phyloP scores from a whole-genome alignment of 306 rosid genomes.

The Canavalia gladiata region DNA sequence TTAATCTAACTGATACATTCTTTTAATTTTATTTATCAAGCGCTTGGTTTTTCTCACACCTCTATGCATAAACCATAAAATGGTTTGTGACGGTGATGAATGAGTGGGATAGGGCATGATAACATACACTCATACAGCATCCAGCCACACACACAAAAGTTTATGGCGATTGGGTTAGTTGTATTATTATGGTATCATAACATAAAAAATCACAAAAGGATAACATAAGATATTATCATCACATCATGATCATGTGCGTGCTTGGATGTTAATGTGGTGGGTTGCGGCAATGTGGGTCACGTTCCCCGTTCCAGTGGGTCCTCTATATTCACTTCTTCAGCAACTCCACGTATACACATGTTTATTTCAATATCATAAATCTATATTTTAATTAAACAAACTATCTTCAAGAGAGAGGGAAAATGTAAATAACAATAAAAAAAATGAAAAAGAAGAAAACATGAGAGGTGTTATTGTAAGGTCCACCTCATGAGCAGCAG shows the following conservation, averaged over 20 bases:
- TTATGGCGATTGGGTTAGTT: constrained; percentile 31
- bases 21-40: no score
- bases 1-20: not conserved
- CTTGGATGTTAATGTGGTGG: constrained; percentile 40
- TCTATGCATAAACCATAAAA: constrained; percentile 11
- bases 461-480: constrained; percentile 42
- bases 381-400: no score
- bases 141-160: not conserved
- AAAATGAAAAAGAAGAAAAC: not conserved
- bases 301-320: constrained; percentile 36
- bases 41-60: not conserved
- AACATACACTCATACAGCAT: not conserved
- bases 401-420: no score
- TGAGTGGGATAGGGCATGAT: constrained; percentile 21
- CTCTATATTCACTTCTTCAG: constrained; percentile 6
- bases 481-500: constrained; percentile 54
- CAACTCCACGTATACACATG: constrained; percentile 23
- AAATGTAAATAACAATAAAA: not conserved
- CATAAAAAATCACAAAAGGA: constrained; percentile 36
- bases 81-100: constrained; percentile 38
- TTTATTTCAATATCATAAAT: no score
- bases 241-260: constrained; percentile 51
- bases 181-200: constrained; percentile 41
- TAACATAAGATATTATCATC: constrained; percentile 52
- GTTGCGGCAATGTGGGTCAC: constrained; percentile 38